Evolutionary conservation across 305 asterid genomes (phyloP), one percentile per base, ranked within the genome.

Genomic region (Fraxinus albicans): DNA sequence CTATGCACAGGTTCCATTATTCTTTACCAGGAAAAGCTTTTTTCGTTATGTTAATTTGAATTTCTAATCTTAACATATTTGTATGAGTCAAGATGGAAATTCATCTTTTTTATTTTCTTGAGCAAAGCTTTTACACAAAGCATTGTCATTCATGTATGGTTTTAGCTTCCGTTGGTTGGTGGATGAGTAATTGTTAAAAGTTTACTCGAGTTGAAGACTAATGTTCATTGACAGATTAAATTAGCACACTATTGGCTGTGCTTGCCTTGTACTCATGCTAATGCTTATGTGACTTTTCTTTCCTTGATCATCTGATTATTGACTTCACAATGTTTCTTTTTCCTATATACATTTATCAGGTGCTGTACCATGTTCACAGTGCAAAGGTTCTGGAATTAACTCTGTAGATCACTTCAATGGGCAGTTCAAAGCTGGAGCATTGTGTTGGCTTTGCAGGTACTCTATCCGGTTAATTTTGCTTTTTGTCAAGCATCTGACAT

Each of bases 381-480:
- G 98, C 89, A 36, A 84, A 81, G 99, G 99, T 29, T 36, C 60
- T 4, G 98, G 98, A 79, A 83, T 93, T 31, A 96, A 96, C 86
- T 84, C 88, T 47, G 91, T 83, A 3, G 99, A 96, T 86, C 94
- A 90, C 90, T 96, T 94, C 70, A 80, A 93, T 23, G 99, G 98
- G 6, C 94, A 81, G 93, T 93, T 85, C 88, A 96, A 96, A 88
- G 98, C 97, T 15, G 99, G 99, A 44, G 88, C 84, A 77, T 65
- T 88, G 23, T 96, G 99, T 81, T 96, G 99, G 98, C 93, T 96
- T 80, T 95, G 99, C 95, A 88, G 99, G 99, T 94, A 87, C 44
- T 50, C 8, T 27, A 33, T 1, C 36, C 13, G 0, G 6, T 77
- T 31, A 58, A 8, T 77, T 55, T 81, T 17, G 15, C 38, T 55